A percentile compares a stretch with the other conserved stretches of the same genome.
Evolutionary conservation across 768 basidiomycete species (phyloP).

Genomic region (Termitomyces bulborhizus): DNA sequence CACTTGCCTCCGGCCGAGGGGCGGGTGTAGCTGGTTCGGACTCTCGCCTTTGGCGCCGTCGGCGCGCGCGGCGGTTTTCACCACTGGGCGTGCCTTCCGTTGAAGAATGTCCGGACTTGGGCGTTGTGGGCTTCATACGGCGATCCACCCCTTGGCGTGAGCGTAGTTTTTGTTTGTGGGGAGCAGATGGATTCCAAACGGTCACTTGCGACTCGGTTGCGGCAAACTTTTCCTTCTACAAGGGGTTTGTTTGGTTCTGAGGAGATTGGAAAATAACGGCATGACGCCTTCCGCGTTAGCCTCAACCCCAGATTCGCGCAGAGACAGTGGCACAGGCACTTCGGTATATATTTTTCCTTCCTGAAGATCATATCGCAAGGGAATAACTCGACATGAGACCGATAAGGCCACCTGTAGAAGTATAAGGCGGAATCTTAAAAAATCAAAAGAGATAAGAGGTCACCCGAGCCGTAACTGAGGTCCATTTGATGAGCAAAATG

Average conservation of each 20-base stretch:
- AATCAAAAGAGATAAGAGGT: not conserved
- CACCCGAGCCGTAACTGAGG: conserved; percentile 67
- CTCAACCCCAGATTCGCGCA: not conserved
- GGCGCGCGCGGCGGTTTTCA: conserved; percentile 8
- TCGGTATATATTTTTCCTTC: not conserved
- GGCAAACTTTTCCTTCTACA: conserved; percentile 2
- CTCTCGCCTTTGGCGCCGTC: conserved; percentile 11
- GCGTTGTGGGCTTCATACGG: conserved; percentile 3
- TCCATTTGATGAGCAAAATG: conserved; percentile 71
- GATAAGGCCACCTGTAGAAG: conserved; percentile 52
- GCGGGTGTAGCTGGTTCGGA: conserved; percentile 1
- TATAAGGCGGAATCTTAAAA: not conserved
- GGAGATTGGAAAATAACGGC: not conserved
- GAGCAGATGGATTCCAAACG: not conserved
- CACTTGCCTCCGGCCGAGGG: not conserved
- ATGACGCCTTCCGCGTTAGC: not conserved
- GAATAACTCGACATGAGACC: conserved; percentile 75
- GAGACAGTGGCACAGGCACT: not conserved
- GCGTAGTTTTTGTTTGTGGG: not conserved
- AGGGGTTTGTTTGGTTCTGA: conserved; percentile 1
- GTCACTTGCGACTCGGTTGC: not conserved
- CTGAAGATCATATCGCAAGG: conserved; percentile 54
- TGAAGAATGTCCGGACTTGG: conserved; percentile 3
- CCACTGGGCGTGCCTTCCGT: conserved; percentile 5
- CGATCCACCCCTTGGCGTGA: not conserved